Evolutionary conservation across 2,329 filamentous ascomycete species (phyloP), one percentile per base, ranked within the genome.

Genomic region (Phialocephala sp.): DNA sequence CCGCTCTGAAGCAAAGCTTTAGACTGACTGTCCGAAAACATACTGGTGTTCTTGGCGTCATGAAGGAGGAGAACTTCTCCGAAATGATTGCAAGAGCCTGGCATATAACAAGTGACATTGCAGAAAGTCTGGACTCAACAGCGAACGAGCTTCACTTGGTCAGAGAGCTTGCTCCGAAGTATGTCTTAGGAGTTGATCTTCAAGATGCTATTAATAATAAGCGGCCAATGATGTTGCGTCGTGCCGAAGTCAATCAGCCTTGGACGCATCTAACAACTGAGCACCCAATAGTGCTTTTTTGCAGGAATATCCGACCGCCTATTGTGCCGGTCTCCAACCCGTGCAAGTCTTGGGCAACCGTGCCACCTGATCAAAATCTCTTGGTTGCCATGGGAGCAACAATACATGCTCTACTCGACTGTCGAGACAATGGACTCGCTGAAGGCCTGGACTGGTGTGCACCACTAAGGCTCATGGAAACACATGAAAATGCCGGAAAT

Each of bases 201-300:
- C 3, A 24, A 8, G 63, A 65, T 12, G 43, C 45, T 15, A 5
- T 37, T 14, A 43, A 55, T 4, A 62, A 47, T 41, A 45, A 37
- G 37, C 15, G 18, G 14, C 27, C 35, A 1, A 62, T 62, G 43
- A 22, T 5, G 4, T 62, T 65, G 15, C 37, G 27, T 15, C 54
- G 22, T 11, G 54, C 22, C 1, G 18, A 59, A 45, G 36, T 62
- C 4, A 59, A 62, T 36, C 54, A 62, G 27, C 54, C 63, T 2
- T 65, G 63, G 63, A 45, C 55, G 6, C 59, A 62, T 39, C 32
- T 65, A n/a, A 58, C 41, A 1, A 45, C n/a, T n/a, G 41, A 57
- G 14, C 18, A 58, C 8, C 58, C 63, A 1, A 47, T 57, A 2
- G 52, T 65, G 18, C 45, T 65, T 4, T 58, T 65, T 12, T 65